phyloP scores from a whole-genome alignment of 108 stramenopile species.

The Skeletonema marinoi region DNA sequence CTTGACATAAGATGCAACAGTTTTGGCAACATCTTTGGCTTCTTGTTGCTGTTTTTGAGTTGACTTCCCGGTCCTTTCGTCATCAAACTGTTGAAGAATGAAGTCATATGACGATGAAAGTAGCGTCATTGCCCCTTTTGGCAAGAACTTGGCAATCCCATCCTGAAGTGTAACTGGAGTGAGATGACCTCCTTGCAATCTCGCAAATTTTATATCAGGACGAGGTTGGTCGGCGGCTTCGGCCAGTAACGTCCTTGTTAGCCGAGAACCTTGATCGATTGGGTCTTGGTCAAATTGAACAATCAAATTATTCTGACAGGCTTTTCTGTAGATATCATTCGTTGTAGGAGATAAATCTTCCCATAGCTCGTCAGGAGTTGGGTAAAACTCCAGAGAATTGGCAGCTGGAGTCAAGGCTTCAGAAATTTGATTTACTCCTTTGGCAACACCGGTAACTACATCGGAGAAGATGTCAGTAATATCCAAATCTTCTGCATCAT shows the following conservation, averaged over 20 bases:
- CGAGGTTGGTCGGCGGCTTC: conserved; percentile 35
- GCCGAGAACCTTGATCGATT: conserved; percentile 77
- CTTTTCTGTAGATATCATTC: conserved; percentile 38
- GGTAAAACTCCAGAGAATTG: conserved; percentile 73
- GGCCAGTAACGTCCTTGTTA: conserved; percentile 55
- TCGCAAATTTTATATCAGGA: conserved; percentile 71
- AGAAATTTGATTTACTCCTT: conserved; percentile 50
- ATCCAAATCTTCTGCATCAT: conserved; percentile 62
- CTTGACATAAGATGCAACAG: conserved; percentile 33
- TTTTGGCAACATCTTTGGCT: conserved; percentile 30
- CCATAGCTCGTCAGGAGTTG: conserved; percentile 80
- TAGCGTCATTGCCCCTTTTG: conserved; percentile 22
- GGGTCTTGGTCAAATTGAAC: conserved; percentile 85
- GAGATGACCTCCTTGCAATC: conserved; percentile 78
- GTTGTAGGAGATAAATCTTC: conserved; percentile 50
- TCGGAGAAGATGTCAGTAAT: conserved; percentile 70
- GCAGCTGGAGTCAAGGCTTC: conserved; percentile 66
- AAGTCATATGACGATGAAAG: conserved; percentile 41
- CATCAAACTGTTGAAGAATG: conserved; percentile 35
- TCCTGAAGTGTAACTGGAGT: conserved; percentile 63
- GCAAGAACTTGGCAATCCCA: conserved; percentile 24
- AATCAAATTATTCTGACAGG: conserved; percentile 66
- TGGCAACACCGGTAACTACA: conserved; percentile 41
- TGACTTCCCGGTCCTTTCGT: conserved; percentile 33
- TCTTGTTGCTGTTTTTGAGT: conserved; percentile 25